A percentile compares a stretch with the other conserved stretches of the same genome.
Evolutionary conservation across 108 stramenopile genomes (phyloP).

Genomic region (Schizochytrium sp.): DNA sequence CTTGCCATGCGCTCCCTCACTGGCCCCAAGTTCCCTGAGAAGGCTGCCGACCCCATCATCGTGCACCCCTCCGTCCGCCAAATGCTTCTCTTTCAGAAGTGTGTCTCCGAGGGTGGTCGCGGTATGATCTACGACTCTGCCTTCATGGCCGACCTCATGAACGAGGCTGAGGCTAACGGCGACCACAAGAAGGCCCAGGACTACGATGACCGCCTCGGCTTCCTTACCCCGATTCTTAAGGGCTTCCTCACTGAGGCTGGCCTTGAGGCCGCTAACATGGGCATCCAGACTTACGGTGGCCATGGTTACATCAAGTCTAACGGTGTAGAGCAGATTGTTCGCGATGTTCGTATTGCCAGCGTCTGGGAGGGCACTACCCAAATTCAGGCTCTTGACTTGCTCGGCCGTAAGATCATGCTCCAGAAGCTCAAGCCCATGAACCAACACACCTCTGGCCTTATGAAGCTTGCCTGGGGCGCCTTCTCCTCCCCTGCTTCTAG

Average conservation of each 20-base stretch:
- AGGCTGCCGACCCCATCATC: conserved; percentile 62
- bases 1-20: conserved; percentile 24
- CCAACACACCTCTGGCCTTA: conserved; percentile 46
- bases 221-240: conserved; percentile 68
- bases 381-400: conserved; percentile 66
- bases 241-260: conserved; percentile 65
- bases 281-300: conserved; percentile 69
- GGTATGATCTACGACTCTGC: conserved; percentile 63
- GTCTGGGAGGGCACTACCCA: conserved; percentile 68
- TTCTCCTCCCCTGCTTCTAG: conserved; percentile 5
- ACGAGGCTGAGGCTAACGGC: conserved; percentile 54
- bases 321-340: conserved; percentile 63
- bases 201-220: conserved; percentile 62
- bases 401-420: conserved; percentile 65
- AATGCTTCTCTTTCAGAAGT: conserved; percentile 64
- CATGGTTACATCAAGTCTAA: conserved; percentile 66
- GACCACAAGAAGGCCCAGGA: conserved; percentile 60
- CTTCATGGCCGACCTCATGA: conserved; percentile 18
- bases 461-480: conserved; percentile 29
- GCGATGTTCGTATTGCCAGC: conserved; percentile 61
- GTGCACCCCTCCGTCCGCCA: conserved; percentile 64
- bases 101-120: conserved; percentile 62
- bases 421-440: conserved; percentile 60
- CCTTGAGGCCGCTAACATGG: conserved; percentile 42
- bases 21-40: conserved; percentile 63